Evolutionary conservation across 2,329 filamentous ascomycete species (phyloP).

Genomic region (Neonectria punicea): DNA sequence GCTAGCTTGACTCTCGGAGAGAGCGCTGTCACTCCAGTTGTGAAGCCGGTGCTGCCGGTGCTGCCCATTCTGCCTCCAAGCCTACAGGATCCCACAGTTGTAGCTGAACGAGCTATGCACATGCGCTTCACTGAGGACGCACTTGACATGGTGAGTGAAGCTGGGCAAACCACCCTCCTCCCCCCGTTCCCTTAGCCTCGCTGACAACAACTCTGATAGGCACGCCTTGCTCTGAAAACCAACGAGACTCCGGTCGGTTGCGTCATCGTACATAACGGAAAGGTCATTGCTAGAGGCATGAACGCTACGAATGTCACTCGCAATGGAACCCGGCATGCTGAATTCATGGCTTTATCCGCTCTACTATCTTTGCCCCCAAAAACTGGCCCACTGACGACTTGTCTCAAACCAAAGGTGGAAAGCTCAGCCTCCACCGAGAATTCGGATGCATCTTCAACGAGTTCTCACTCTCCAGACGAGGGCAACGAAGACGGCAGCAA

Average conservation of each 20-base stretch:
- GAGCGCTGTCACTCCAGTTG: not conserved
- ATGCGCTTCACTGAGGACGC: constrained; percentile 83
- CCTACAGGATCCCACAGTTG: constrained; percentile 43
- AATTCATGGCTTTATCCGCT: constrained; percentile 85
- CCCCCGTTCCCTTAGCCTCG: not conserved
- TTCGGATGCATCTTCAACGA: constrained; percentile 39
- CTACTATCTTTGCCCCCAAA: constrained; percentile 57
- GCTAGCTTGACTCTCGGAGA: constrained; percentile 34
- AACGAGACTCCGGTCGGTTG: constrained; percentile 98
- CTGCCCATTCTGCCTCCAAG: constrained; percentile 7
- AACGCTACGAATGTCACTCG: constrained; percentile 95
- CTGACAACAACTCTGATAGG: constrained; percentile 61
- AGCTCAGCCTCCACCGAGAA: constrained; percentile 32
- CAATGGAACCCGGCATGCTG: constrained; percentile 92
- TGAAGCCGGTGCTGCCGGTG: constrained; percentile 3
- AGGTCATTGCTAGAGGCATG: constrained; percentile 89
- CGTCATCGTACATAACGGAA: constrained; percentile 83
- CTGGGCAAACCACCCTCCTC: not conserved
- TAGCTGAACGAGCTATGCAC: constrained; percentile 49
- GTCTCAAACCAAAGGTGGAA: constrained; percentile 49
- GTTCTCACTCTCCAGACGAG: constrained; percentile 48
- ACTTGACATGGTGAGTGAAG: constrained; percentile 77
- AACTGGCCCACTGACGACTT: constrained; percentile 45
- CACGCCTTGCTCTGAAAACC: constrained; percentile 81
- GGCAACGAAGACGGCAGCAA: constrained; percentile 65